A percentile compares a stretch with the other conserved stretches of the same genome.
These are phyloP conservation scores for Cyclotella choctawhatcheeana DNA, from an alignment of 108 stramenopile species.

Conservation along the genomic window DNA sequence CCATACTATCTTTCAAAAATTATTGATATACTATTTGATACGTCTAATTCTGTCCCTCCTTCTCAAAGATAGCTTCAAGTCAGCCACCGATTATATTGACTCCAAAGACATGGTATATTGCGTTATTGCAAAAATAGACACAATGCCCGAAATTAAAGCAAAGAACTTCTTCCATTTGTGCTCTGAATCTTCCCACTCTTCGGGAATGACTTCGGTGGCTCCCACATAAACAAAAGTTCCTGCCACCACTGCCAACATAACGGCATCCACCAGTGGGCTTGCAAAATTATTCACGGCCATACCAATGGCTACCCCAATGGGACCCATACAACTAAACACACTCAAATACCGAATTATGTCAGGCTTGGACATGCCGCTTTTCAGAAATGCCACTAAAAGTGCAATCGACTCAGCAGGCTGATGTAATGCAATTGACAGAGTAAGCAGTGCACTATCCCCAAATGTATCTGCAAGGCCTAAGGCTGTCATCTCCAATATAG, in stretches of 20 bases:
- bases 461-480: constrained; percentile 88
- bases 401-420: constrained; percentile 97
- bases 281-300: constrained; percentile 91
- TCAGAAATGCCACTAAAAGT: constrained; percentile 95
- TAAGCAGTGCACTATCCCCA: constrained; percentile 86
- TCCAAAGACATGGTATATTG: constrained; percentile 85
- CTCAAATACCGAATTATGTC: constrained; percentile 82
- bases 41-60: too few relatives aligned
- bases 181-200: constrained; percentile 93
- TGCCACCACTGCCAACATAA: constrained; percentile 94
- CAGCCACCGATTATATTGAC: constrained; percentile 8
- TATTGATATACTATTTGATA: too few relatives aligned
- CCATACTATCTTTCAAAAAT: too few relatives aligned
- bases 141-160: constrained; percentile 81
- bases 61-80: too few relatives aligned
- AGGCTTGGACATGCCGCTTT: constrained; percentile 90
- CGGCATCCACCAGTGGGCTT: constrained; percentile 90
- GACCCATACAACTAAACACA: constrained; percentile 90
- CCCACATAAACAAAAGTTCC: constrained; percentile 99
- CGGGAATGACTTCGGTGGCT: constrained; percentile 96
- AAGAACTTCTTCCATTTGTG: constrained; percentile 96
- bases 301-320: constrained; percentile 83
- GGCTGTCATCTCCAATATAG: constrained; percentile 95
- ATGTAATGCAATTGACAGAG: constrained; percentile 93
- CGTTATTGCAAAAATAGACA: constrained; percentile 82